phyloP scores from a whole-genome alignment of 148 eudicot species.

The Cornus kousa region DNA sequence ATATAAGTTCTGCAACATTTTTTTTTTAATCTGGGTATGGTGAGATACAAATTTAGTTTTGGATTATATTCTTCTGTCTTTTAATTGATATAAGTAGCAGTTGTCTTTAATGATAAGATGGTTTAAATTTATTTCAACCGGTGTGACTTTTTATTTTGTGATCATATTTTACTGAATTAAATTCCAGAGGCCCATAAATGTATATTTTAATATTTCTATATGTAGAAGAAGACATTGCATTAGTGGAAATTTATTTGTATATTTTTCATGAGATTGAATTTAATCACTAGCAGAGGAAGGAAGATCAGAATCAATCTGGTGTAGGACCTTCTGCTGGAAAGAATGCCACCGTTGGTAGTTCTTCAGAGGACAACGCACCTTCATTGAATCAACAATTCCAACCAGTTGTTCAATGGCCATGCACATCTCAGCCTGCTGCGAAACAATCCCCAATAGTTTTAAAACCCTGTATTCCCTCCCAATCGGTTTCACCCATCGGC shows the following conservation, averaged over 20 bases:
- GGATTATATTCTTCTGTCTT: neutral
- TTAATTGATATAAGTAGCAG: neutral
- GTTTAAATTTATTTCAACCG: neutral
- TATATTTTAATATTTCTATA: neutral
- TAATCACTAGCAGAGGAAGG: conserved; percentile 13
- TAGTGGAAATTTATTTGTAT: neutral
- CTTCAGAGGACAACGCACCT: neutral
- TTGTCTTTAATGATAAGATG: neutral
- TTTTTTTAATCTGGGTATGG: neutral
- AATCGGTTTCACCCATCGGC: conserved; percentile 3
- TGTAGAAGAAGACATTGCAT: neutral
- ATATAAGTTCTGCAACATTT: neutral
- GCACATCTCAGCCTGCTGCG: neutral
- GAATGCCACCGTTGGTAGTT: neutral
- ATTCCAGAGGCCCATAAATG: neutral
- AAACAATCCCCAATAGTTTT: neutral
- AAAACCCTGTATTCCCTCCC: neutral
- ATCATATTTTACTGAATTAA: neutral
- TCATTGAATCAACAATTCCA: neutral
- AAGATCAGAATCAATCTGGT: conserved; percentile 9
- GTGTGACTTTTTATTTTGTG: neutral
- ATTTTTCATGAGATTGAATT: neutral
- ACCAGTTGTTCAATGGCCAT: conserved; percentile 7
- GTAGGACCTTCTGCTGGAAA: neutral
- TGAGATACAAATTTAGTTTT: neutral